Conservation (phyloP, 73 alveolate species). For the Paramecium caudatum region DNA sequence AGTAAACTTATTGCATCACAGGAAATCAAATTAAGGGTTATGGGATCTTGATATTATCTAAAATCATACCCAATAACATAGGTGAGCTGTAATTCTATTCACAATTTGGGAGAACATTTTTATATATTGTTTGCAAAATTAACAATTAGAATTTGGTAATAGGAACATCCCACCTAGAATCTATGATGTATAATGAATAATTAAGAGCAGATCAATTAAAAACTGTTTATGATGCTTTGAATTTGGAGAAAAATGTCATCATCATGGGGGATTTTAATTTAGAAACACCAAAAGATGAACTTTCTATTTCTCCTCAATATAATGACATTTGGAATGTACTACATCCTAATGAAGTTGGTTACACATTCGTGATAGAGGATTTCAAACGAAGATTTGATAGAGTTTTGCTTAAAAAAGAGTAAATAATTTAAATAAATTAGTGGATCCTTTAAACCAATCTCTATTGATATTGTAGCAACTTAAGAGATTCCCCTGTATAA, state of each 20-base stretch:
- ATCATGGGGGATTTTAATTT: constrained; percentile 83
- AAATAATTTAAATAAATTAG: neutral
- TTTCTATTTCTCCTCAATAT: neutral
- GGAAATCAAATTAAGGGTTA: constrained; percentile 74
- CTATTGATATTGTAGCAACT: neutral
- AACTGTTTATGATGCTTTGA: constrained; percentile 11
- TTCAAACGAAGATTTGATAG: constrained; percentile 65
- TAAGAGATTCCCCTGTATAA: neutral
- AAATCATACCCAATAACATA: constrained; percentile 52
- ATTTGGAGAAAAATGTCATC: constrained; percentile 9
- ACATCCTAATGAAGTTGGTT: constrained; percentile 44
- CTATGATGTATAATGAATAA: constrained; percentile 42
- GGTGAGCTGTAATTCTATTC: constrained; percentile 62
- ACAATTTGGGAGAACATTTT: constrained; percentile 74
- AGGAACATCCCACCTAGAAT: constrained; percentile 79
- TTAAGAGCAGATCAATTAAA: constrained; percentile 61
- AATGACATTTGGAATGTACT: constrained; percentile 24
- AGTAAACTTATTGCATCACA: constrained; percentile 68
- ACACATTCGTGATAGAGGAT: constrained; percentile 6
- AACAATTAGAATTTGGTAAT: constrained; percentile 38
- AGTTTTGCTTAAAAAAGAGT: constrained; percentile 44
- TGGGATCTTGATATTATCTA: constrained; percentile 77
- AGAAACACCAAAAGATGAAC: constrained; percentile 57
- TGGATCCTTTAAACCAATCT: neutral
- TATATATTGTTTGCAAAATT: constrained; percentile 63